Conservation (phyloP, 805 yeast species). For the Yarrowia sp. region DNA sequence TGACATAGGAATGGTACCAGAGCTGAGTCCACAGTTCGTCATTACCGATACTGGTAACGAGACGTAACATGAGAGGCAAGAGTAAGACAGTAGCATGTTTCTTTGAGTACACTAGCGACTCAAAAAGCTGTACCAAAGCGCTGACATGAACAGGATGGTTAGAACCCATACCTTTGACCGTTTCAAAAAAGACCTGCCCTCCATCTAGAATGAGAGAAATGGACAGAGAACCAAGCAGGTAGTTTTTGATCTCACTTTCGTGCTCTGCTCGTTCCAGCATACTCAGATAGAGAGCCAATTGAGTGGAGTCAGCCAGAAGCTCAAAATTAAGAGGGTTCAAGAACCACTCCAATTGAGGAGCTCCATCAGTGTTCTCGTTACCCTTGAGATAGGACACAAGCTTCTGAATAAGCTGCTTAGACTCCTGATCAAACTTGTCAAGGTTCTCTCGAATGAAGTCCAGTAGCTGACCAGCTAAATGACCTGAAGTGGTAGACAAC, state of each 20-base stretch:
- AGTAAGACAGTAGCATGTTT: not conserved
- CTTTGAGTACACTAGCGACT: not conserved
- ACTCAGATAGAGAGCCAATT: not conserved
- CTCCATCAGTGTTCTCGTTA: not conserved
- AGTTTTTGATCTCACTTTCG: conserved; percentile 12
- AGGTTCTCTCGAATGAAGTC: not conserved
- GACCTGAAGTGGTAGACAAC: not conserved
- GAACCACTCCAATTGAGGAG: conserved; percentile 16
- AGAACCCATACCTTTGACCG: not conserved
- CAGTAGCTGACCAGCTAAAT: not conserved
- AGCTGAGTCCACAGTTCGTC: not conserved
- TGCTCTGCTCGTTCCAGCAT: not conserved
- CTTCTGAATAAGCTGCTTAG: not conserved
- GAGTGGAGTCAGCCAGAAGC: conserved; percentile 4
- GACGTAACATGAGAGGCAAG: not conserved
- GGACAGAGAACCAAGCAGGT: not conserved
- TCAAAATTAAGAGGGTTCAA: conserved; percentile 2
- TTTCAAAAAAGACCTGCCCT: not conserved
- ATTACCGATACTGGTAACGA: not conserved
- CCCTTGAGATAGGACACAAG: conserved; percentile 13
- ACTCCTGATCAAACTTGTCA: not conserved
- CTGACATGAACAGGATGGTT: not conserved
- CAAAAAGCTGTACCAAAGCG: not conserved
- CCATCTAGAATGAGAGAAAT: conserved; percentile 10
- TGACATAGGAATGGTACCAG: not conserved